Percentiles rank a stretch among this genome's conserved stretches.
Conservation (phyloP, 345 rosid species). For the Punica granatum region DNA sequence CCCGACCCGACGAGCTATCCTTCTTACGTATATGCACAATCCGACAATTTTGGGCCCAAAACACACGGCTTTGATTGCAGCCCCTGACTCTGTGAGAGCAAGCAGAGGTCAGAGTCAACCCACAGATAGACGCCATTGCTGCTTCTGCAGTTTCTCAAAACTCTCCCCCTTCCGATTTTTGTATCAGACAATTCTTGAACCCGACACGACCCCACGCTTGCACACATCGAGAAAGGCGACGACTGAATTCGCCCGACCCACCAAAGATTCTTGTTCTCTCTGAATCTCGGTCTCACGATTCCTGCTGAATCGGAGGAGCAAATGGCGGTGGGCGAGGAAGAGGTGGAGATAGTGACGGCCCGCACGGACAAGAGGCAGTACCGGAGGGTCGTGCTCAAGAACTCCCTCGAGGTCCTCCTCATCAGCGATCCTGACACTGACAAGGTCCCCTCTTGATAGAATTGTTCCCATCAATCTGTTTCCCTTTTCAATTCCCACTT, state of each 20-base stretch:
- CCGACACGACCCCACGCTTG: not conserved
- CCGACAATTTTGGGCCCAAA: too few species aligned
- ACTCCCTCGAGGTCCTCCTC: conserved; percentile 69
- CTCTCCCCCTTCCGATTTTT: not conserved
- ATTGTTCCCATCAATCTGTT: not conserved
- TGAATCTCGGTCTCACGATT: not conserved
- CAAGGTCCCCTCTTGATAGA: conserved; percentile 30
- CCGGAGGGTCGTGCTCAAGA: conserved; percentile 52
- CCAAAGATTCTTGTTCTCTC: not conserved
- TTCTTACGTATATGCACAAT: too few species aligned
- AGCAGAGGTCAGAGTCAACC: not conserved
- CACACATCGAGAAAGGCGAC: too few species aligned
- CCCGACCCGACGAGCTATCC: too few species aligned
- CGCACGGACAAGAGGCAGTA: conserved; percentile 69
- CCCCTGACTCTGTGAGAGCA: too few species aligned
- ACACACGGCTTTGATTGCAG: too few species aligned
- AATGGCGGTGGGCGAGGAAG: conserved; percentile 44
- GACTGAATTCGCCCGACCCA: not conserved
- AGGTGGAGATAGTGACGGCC: conserved; percentile 57
- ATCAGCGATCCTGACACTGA: conserved; percentile 86
- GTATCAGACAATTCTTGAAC: not conserved
- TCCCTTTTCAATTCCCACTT: not conserved
- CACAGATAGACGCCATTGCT: not conserved
- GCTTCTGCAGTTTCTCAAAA: not conserved
- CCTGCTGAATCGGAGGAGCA: not conserved